Evolutionary conservation across 2,329 filamentous ascomycete species (phyloP).

Genomic region (Pyricularia sp.): DNA sequence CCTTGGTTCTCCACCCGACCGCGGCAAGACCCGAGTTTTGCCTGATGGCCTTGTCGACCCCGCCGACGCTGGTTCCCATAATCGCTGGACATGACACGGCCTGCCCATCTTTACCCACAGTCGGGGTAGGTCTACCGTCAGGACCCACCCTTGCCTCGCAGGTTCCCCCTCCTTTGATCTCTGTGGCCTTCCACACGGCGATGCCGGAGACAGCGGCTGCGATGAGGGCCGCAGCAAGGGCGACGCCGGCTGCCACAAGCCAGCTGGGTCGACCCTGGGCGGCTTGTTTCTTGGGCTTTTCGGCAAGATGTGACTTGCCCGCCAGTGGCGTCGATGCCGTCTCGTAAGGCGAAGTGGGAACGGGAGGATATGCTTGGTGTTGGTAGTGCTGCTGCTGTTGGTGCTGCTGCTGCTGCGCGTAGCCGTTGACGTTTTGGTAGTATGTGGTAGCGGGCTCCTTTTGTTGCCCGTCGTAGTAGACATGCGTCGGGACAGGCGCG

Average conservation of each 20-base stretch:
- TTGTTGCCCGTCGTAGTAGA: not conserved
- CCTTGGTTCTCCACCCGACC: constrained; percentile 6
- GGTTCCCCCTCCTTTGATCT: not conserved
- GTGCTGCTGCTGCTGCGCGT: not conserved
- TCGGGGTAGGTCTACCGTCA: not conserved
- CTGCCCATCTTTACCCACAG: not conserved
- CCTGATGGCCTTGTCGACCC: constrained; percentile 3
- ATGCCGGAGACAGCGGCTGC: constrained; percentile 7
- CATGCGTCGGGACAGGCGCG: not conserved
- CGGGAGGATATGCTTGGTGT: not conserved
- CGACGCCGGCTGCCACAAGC: not conserved
- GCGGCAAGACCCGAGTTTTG: constrained; percentile 8
- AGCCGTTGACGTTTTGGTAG: not conserved
- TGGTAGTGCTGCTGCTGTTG: not conserved
- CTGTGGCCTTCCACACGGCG: constrained; percentile 7
- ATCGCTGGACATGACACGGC: not conserved
- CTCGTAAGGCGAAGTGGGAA: not conserved
- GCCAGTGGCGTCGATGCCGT: not conserved
- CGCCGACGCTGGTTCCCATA: not conserved
- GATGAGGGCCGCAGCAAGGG: not conserved
- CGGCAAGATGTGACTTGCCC: not conserved
- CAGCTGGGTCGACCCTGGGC: not conserved
- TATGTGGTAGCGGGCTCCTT: not conserved
- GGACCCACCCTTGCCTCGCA: not conserved
- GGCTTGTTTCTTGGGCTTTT: not conserved